Base-by-base conservation (phyloP, 2,329 filamentous ascomycete genomes). In the Microdochium trichocladiopsis region DNA sequence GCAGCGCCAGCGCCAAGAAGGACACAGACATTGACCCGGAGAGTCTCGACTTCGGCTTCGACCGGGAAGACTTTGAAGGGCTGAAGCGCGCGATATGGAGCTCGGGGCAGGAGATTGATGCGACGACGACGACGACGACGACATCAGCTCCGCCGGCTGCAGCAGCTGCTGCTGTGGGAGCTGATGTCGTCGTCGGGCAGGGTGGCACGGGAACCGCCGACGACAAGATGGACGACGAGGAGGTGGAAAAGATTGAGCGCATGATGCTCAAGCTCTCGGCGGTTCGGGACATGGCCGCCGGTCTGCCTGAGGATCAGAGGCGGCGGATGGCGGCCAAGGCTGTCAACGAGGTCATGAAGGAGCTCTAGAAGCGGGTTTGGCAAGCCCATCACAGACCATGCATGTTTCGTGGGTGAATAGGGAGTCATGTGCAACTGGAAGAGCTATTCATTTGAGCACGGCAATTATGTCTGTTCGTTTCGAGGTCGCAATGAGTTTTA, bases 231-330 rank as follows among this genome's bases (percentile, higher is more conserved):
- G 69, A 66, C 16, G 73, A 76, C 0, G 72, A 78, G 4, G 78
- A 82, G 31, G 73, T 87, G 16, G 74, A 77, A 60, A 79, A 81
- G 63, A 63, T 87, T 25, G 82, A 86, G 60, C 68, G 70, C 50
- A 80, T 87, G 77, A 85, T 87, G 80, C 68, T 74, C 49, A 84
- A 80, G 65, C 69, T 88, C 55, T 80, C 82, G 65, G 81, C 81
- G 1, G 80, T 80, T 9, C 69, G 75, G 61, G 82, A 86, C 51
- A 75, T 81, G 56, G 81, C 76, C 25, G 76, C 79, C 12, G 80
- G 79, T 9, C 62, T 87, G 64, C 73, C 80, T 1, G 79, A 83
- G 61, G 78, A 79, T 24, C 80, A 87, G 67, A 74, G 81, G 58
- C 80, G 75, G 64, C 75, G 73, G 55, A 73, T 85, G 68, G 83